Evolutionary conservation across 371 early-diverging fungal species (phyloP).

Genomic region (Apophysomyces sp.): DNA sequence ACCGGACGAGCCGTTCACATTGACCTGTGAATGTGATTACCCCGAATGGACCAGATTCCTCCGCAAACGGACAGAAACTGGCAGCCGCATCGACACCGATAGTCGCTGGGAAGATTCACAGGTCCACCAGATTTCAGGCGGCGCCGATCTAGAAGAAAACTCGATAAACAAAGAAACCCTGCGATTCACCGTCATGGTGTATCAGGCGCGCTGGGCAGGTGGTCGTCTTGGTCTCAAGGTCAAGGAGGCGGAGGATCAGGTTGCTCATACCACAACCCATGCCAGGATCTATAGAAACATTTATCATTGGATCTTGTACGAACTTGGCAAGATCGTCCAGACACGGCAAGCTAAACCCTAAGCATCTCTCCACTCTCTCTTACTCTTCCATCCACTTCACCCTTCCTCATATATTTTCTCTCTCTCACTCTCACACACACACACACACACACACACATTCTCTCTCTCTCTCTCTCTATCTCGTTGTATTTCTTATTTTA

Average conservation of each 20-base stretch:
- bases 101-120: neutral
- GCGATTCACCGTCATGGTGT: conserved; percentile 29
- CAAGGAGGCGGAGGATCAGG: conserved; percentile 30
- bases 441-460: neutral
- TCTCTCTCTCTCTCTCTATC: neutral
- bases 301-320: conserved; percentile 24
- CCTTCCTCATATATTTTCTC: neutral
- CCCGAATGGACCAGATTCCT: conserved; percentile 19
- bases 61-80: conserved; percentile 1
- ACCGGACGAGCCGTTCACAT: conserved; percentile 17
- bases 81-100: conserved; percentile 9
- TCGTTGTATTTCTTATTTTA: conserved; percentile 5
- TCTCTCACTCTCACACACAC: neutral
- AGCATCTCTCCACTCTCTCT: neutral
- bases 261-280: conserved; percentile 5
- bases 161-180: conserved; percentile 12
- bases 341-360: neutral
- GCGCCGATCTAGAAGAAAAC: conserved; percentile 4
- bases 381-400: neutral
- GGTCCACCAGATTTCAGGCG: neutral
- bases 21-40: conserved; percentile 28
- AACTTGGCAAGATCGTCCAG: conserved; percentile 19
- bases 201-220: conserved; percentile 42
- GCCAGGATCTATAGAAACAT: conserved; percentile 20
- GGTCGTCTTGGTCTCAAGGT: conserved; percentile 42